Base-by-base conservation (phyloP, 2,329 filamentous ascomycete genomes). In the Trichoderma aggressivum region DNA sequence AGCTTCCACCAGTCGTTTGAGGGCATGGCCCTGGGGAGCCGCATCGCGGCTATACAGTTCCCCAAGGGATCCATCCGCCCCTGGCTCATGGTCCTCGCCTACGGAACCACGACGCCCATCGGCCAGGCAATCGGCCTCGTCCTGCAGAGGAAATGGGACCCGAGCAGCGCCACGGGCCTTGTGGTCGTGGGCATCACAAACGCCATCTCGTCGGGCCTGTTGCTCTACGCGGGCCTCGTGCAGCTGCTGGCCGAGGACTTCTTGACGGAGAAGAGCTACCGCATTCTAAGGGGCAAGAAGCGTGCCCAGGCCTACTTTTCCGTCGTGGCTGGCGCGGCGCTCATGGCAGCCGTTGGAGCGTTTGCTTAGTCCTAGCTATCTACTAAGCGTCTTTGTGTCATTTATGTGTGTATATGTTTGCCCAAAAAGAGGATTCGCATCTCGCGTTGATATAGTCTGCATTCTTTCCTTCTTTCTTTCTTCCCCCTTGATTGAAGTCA, bases 1-100 rank as follows among this genome's bases (percentile, higher is more conserved):
- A 89, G 88, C 74, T 94, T 95, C 80, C 93, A 96, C 77, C 92
- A 97, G 82, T 94, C 92, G 1, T 97, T 97, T 74, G 94, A 97
- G 82, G 94, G 94, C 2, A 89, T 97, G 16, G 94, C 94, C 0
- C 87, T 97, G 5, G 94, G 94, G 7, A 92, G 92, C 56, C 91
- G 94, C 71, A 97, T 97, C 76, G 92, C 93, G 0, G 91, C 92
- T 11, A 89, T 97, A 32, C 89, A 91, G 79, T 97, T 98, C 77
- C 88, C 92, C 0, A 86, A 87, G 24, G 86, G 87, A 3, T 95
- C 92, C 0, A 82, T 88, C 2, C 92, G 92, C 61, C 95, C 96
- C 0, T 97, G 91, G 91, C 84, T 94, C 10, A 94, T 94, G 91
- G 91, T 92, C 1, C 81, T 94, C 16, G 91, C 91, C 1, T 94